Conservation (phyloP, 2,329 filamentous ascomycete species). For the Alternaria incomplexa region DNA sequence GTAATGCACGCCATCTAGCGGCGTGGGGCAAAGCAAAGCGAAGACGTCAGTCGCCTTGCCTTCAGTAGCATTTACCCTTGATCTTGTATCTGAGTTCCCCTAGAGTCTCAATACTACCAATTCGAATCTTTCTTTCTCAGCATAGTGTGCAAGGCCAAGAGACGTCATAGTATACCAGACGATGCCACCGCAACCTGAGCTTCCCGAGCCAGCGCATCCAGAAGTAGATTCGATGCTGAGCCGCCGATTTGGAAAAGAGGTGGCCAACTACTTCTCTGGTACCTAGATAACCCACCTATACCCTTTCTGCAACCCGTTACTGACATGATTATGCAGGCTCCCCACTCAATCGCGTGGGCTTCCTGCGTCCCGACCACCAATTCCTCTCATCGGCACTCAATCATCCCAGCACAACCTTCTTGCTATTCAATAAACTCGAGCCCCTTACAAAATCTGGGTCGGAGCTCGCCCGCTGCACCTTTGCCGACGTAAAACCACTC, state of each 20-base stretch:
- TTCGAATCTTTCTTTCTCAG: background rate
- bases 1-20: slow-evolving; percentile 12
- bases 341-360: slow-evolving; percentile 79
- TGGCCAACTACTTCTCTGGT: slow-evolving; percentile 81
- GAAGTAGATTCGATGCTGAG: slow-evolving; percentile 73
- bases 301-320: background rate
- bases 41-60: slow-evolving; percentile 6
- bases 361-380: slow-evolving; percentile 72
- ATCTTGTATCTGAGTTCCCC: background rate
- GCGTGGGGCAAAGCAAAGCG: slow-evolving; percentile 7
- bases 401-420: slow-evolving; percentile 71
- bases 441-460: slow-evolving; percentile 70
- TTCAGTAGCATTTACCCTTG: background rate
- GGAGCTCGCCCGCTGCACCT: slow-evolving; percentile 71
- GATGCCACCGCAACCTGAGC: slow-evolving; percentile 51
- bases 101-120: background rate
- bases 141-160: background rate
- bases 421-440: slow-evolving; percentile 79
- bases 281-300: background rate
- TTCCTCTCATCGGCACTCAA: slow-evolving; percentile 73
- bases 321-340: slow-evolving; percentile 57
- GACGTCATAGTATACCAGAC: slow-evolving; percentile 2
- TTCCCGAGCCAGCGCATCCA: slow-evolving; percentile 65
- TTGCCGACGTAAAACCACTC: slow-evolving; percentile 71
- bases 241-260: slow-evolving; percentile 77